phyloP scores from a whole-genome alignment of 352 stramenopile genomes.

The Globisporangium irregulare region DNA sequence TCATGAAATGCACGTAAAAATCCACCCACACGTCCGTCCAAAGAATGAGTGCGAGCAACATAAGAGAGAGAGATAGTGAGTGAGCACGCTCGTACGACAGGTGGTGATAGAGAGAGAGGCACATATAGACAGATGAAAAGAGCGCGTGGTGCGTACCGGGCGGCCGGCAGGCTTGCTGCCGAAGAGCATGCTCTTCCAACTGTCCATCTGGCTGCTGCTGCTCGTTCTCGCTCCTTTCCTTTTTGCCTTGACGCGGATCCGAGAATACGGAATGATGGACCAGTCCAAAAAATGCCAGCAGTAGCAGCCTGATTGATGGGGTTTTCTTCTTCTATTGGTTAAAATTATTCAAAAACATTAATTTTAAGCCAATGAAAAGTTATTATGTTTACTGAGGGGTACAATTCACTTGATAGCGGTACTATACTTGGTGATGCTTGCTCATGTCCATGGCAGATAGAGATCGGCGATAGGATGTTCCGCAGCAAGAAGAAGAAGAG shows the following conservation, averaged over 20 bases:
- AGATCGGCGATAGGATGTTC: constrained; percentile 23
- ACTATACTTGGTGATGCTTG: neutral
- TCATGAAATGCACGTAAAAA: neutral
- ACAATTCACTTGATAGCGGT: neutral
- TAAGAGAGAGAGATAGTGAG: neutral
- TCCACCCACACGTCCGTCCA: neutral
- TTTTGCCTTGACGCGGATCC: neutral
- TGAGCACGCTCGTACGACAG: neutral
- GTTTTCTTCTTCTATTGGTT: neutral
- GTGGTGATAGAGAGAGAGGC: neutral
- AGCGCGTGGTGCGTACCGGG: constrained; percentile 5
- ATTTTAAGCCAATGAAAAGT: neutral
- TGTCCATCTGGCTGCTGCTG: constrained; percentile 24
- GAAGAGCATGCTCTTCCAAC: constrained; percentile 37
- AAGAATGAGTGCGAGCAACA: neutral
- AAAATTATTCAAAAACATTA: neutral
- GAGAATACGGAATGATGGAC: neutral
- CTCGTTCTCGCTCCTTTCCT: neutral
- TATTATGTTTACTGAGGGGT: neutral
- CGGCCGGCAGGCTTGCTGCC: constrained; percentile 29
- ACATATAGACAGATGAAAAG: neutral
- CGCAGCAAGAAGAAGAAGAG: constrained; percentile 34
- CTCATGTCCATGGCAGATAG: neutral
- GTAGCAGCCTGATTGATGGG: neutral
- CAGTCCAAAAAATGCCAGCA: neutral